Evolutionary conservation across 805 yeast genomes (phyloP), one percentile per base, ranked within the genome.

Genomic region (Ogataea henricii): DNA sequence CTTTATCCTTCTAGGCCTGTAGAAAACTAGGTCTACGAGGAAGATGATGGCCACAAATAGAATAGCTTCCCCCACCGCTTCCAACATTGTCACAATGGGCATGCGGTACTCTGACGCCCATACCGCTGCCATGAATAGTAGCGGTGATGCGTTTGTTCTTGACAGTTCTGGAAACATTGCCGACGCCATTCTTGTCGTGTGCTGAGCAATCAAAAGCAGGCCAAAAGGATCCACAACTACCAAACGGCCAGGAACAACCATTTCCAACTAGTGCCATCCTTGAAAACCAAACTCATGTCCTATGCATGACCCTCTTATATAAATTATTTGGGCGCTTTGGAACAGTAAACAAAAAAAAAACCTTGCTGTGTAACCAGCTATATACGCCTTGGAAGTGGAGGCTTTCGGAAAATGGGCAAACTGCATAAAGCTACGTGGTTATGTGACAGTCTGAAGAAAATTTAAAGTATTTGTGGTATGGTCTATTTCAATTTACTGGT

Each of bases 1-100:
- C 43, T 58, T 62, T 30, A 53, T 49, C 17, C 35, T 43, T 18
- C 42, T 42, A 12, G 56, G 56, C 38, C 43, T 47, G 30, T 32
- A 27, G 26, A 36, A 43, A 9, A 47, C 26, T n/a, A 35, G 12
- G 30, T 53, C 56, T 13, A 47, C 14, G 20, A 39, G 34, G 16
- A 39, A 39, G 32, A 39, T 25, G 6, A 39, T 17, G 6, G 33
- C 32, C 25, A 41, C 36, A 20, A 40, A 18, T 9, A 34, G 21
- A 17, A 22, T 20, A 6, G 36, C 18, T 13, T 25, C 45, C 23
- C 32, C 39, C 14, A 18, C 32, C 9, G 34, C 27, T 18, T 27
- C 16, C 7, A 39, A 6, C 6, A 39, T 7, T 9, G 27, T 18
- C 8, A 30, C 20, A 12, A 16, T 18, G 21, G 34, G 29, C 14